Conservation (phyloP, 1,139 yeast species). For the Debaryomyces robertsiae region DNA sequence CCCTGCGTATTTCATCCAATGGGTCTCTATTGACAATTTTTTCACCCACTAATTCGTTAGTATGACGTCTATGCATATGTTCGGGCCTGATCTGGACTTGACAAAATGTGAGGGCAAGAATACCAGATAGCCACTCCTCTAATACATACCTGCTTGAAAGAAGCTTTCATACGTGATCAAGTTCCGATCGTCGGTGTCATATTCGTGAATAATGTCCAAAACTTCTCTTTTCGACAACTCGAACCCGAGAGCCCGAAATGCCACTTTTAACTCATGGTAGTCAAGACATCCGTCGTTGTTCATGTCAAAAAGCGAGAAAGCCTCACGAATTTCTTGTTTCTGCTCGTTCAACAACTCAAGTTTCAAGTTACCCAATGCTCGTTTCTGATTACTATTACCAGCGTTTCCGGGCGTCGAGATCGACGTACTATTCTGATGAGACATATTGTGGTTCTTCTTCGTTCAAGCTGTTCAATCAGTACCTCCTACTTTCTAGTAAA, state of each 20-base stretch:
- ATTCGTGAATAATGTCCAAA: constrained; percentile 75
- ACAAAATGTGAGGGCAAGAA: neutral
- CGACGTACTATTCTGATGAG: constrained; percentile 18
- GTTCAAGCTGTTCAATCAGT: constrained; percentile 5
- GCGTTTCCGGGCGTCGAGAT: constrained; percentile 17
- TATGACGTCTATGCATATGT: constrained; percentile 28
- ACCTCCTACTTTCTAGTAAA: constrained; percentile 5
- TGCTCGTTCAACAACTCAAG: constrained; percentile 84
- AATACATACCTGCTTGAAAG: constrained; percentile 63
- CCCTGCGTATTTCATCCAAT: constrained; percentile 85
- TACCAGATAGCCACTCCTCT: neutral
- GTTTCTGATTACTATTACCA: constrained; percentile 21
- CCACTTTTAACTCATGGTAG: constrained; percentile 90
- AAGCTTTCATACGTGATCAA: constrained; percentile 82
- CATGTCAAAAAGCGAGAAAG: constrained; percentile 90
- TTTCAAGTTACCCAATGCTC: constrained; percentile 42
- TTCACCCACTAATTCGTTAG: constrained; percentile 56
- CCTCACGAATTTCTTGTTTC: constrained; percentile 90
- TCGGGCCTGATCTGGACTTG: too few relatives aligned
- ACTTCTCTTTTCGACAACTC: constrained; percentile 82
- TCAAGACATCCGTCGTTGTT: constrained; percentile 88
- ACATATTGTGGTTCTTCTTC: constrained; percentile 13
- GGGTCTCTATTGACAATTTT: constrained; percentile 87
- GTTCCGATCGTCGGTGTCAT: constrained; percentile 75
- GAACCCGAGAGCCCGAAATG: constrained; percentile 92